phyloP scores from a whole-genome alignment of 345 rosid species.

The Gossypium sturtianum region DNA sequence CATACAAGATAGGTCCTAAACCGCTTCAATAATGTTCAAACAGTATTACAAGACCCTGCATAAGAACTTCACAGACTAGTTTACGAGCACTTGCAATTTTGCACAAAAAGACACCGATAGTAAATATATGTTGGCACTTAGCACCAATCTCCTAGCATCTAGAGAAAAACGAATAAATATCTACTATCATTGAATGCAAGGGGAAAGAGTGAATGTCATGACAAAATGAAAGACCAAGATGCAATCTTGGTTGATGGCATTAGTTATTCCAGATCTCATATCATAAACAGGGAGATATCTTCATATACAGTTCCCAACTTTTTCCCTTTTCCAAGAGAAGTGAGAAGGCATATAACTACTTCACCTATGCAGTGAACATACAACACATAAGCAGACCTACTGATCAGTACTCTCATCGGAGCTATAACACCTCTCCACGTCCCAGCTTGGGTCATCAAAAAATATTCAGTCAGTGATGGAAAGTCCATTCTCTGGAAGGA shows the following conservation, averaged over 20 bases:
- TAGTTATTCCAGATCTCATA: background rate
- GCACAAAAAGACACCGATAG: background rate
- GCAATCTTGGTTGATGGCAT: background rate
- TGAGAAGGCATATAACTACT: background rate
- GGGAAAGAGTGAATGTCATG: background rate
- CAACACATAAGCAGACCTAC: background rate
- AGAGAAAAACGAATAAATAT: background rate
- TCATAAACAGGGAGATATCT: background rate
- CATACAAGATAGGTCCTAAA: background rate
- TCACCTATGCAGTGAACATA: background rate
- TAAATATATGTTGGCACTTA: background rate
- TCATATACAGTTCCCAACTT: background rate
- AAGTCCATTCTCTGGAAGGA: slow-evolving; percentile 38
- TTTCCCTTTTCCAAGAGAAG: background rate
- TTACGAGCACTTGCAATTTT: background rate
- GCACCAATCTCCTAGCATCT: background rate
- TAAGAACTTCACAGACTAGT: background rate
- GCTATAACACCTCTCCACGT: slow-evolving; percentile 1
- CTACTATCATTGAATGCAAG: background rate
- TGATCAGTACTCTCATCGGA: slow-evolving; percentile 6
- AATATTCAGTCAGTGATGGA: slow-evolving; percentile 27
- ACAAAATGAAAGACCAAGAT: background rate
- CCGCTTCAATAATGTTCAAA: background rate
- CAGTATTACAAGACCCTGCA: background rate
- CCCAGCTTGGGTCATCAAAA: slow-evolving; percentile 21